Evolutionary conservation across 768 basidiomycete species (phyloP).

Genomic region (Panaeolus papilionaceus): DNA sequence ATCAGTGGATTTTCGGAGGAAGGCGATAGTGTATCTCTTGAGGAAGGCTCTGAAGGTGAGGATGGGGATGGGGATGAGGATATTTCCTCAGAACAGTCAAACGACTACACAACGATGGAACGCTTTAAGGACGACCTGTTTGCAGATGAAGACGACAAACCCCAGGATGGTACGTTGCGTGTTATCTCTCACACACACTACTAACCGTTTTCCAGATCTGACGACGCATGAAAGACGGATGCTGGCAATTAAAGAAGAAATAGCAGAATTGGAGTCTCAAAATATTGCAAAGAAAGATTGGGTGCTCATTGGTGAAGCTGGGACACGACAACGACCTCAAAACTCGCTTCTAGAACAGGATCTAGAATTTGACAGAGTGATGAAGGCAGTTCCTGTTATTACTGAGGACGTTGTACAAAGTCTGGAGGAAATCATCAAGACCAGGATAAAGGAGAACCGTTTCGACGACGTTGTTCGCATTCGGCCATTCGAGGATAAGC

Average conservation of each 20-base stretch:
- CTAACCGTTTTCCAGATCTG: slow-evolving; percentile 48
- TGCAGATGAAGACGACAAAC: slow-evolving; percentile 69
- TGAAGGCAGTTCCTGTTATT: slow-evolving; percentile 86
- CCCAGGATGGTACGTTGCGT: slow-evolving; percentile 33
- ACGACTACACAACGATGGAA: slow-evolving; percentile 57
- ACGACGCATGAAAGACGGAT: slow-evolving; percentile 85
- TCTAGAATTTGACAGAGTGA: slow-evolving; percentile 91
- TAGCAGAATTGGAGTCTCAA: slow-evolving; percentile 80
- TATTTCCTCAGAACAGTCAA: slow-evolving; percentile 31
- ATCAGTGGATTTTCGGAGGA: slow-evolving; percentile 19
- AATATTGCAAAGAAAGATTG: slow-evolving; percentile 92
- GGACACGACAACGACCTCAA: slow-evolving; percentile 80
- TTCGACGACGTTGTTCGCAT: slow-evolving; percentile 95
- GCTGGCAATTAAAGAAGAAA: slow-evolving; percentile 76
- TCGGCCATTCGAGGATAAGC: slow-evolving; percentile 77
- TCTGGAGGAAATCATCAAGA: slow-evolving; percentile 91
- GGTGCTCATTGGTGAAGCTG: slow-evolving; percentile 92
- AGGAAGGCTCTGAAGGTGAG: slow-evolving; percentile 55
- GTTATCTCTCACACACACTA: slow-evolving; percentile 15
- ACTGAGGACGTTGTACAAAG: slow-evolving; percentile 86
- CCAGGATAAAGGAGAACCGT: slow-evolving; percentile 79
- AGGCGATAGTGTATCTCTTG: slow-evolving; percentile 32
- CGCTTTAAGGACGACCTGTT: slow-evolving; percentile 82
- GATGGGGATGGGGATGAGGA: slow-evolving; percentile 51
- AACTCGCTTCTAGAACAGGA: slow-evolving; percentile 94